Conservation (phyloP, 202 grass and related monocot genomes). For the Musa balbisiana region DNA sequence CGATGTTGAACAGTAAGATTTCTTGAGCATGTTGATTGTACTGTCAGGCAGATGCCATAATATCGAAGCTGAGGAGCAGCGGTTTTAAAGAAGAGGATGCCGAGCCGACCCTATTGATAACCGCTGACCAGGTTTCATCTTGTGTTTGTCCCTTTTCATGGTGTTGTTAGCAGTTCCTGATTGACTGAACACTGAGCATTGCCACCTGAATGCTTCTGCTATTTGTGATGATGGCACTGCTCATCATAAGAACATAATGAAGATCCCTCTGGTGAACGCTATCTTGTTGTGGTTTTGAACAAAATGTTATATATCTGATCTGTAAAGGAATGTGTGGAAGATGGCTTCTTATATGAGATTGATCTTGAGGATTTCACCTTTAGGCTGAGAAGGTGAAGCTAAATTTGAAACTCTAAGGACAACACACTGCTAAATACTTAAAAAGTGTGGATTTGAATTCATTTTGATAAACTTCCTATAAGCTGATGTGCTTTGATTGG, state of each 20-base stretch:
- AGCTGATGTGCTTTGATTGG: neutral
- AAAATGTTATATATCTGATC: neutral
- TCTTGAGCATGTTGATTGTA: neutral
- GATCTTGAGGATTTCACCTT: neutral
- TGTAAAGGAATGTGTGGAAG: neutral
- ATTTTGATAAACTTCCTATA: neutral
- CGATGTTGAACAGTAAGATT: too few species aligned
- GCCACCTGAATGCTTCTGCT: neutral
- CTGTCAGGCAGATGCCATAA: conserved; percentile 73
- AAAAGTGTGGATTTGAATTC: neutral
- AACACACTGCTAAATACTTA: neutral
- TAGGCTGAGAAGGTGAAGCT: neutral
- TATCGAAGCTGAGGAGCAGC: conserved; percentile 55
- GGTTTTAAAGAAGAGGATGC: conserved; percentile 52
- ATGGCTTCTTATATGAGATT: neutral
- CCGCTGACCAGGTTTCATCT: conserved; percentile 60
- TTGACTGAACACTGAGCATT: neutral
- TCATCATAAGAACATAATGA: neutral
- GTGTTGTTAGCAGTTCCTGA: neutral
- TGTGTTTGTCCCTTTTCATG: conserved; percentile 8
- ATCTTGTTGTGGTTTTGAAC: neutral
- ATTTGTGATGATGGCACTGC: neutral
- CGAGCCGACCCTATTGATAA: conserved; percentile 68
- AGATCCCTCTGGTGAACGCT: neutral
- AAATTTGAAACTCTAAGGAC: neutral